phyloP scores from a whole-genome alignment of 73 alveolate genomes.

The Paramecium sonneborni region DNA sequence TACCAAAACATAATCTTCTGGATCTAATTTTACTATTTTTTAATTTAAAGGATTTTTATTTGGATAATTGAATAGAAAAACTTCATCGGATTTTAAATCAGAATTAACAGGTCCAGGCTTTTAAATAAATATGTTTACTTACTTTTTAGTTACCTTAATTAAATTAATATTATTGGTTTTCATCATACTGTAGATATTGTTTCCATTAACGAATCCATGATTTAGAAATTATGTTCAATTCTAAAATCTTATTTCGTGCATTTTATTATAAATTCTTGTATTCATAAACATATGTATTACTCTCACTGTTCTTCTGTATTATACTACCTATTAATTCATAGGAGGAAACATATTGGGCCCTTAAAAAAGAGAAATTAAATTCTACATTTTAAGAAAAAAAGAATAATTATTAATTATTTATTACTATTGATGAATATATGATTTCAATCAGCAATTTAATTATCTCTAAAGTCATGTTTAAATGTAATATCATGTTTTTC shows the following conservation, averaged over 20 bases:
- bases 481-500: background rate
- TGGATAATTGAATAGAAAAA: background rate
- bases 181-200: no score
- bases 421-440: background rate
- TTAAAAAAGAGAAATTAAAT: background rate
- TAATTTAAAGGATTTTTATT: background rate
- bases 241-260: no score
- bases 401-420: background rate
- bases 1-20: background rate
- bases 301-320: no score
- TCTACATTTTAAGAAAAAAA: background rate
- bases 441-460: background rate
- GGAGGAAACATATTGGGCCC: background rate
- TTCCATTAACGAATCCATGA: background rate
- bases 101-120: background rate
- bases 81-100: background rate
- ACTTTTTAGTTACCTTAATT: no score
- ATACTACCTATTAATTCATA: background rate
- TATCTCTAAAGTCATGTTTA: slow-evolving; percentile 5
- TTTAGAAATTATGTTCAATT: background rate
- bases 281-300: no score
- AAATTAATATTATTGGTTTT: no score
- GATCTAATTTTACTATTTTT: background rate
- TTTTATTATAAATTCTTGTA: no score
- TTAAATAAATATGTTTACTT: no score